These are phyloP conservation scores for Bretschneidera sinensis DNA, from an alignment of 345 rosid species.

Conservation along the genomic window DNA sequence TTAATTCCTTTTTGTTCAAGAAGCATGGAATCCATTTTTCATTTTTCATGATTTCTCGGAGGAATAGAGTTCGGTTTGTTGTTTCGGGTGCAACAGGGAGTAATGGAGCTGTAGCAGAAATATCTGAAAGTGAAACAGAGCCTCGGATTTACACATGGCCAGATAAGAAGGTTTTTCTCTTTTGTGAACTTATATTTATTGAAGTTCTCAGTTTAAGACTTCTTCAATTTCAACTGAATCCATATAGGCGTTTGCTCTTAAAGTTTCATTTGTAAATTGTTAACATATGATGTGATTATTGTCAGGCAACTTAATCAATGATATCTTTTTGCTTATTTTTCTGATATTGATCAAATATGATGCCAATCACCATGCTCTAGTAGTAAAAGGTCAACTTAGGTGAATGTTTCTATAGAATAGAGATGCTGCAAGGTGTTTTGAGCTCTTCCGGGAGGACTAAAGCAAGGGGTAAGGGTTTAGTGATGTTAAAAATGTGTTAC, in stretches of 20 bases:
- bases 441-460: no score
- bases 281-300: not conserved
- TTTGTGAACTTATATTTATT: not conserved
- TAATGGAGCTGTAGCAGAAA: constrained; percentile 21
- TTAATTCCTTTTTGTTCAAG: constrained; percentile 16
- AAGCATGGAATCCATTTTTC: constrained; percentile 13
- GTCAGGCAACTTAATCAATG: not conserved
- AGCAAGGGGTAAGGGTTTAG: no score
- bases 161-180: constrained; percentile 30
- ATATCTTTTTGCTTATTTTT: not conserved
- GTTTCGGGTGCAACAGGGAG: constrained; percentile 22
- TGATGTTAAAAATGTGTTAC: no score
- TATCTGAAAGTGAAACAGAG: constrained; percentile 19
- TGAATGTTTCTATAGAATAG: not conserved
- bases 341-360: not conserved
- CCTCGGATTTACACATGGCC: constrained; percentile 45
- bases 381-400: not conserved
- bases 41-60: not conserved
- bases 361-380: not conserved
- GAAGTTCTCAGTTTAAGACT: not conserved
- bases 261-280: not conserved
- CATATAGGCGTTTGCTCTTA: not conserved
- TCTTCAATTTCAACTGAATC: not conserved
- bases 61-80: constrained; percentile 16
- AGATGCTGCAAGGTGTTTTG: not conserved